phyloP scores from a whole-genome alignment of 805 yeast genomes.

The Pichia kluyveri region DNA sequence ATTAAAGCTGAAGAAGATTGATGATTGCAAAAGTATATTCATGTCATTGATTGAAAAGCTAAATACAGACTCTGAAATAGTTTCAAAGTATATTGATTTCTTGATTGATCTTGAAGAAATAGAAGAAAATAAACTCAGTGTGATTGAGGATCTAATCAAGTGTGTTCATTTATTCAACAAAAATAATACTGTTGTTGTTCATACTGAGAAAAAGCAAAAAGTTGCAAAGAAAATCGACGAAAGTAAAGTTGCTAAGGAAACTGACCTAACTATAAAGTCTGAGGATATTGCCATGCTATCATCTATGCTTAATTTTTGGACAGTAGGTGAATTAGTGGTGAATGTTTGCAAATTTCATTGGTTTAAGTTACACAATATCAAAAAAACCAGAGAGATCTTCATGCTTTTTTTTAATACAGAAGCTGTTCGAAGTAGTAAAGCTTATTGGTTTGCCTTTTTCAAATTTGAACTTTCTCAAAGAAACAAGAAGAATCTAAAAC shows the following conservation, averaged over 20 bases:
- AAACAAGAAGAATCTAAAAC: slow-evolving; percentile 36
- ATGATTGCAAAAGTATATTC: slow-evolving; percentile 15
- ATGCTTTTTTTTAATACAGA: slow-evolving; percentile 20
- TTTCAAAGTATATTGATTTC: slow-evolving; percentile 8
- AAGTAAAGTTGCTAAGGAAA: neutral
- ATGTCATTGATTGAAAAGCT: slow-evolving; percentile 9
- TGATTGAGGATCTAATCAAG: slow-evolving; percentile 9
- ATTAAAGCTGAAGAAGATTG: slow-evolving; percentile 12
- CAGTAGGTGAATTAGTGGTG: slow-evolving; percentile 20
- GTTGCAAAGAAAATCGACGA: neutral
- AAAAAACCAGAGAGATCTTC: slow-evolving; percentile 19
- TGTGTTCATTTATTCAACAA: slow-evolving; percentile 12
- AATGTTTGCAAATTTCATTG: slow-evolving; percentile 21
- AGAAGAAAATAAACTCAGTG: neutral
- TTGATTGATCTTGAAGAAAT: slow-evolving; percentile 7
- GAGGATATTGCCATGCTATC: slow-evolving; percentile 12
- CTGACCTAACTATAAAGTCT: neutral
- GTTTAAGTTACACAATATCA: slow-evolving; percentile 15
- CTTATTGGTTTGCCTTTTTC: slow-evolving; percentile 52
- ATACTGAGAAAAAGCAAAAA: slow-evolving; percentile 3
- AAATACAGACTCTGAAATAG: slow-evolving; percentile 6
- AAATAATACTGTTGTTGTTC: slow-evolving; percentile 2
- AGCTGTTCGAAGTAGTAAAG: slow-evolving; percentile 30
- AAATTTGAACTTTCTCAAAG: slow-evolving; percentile 40
- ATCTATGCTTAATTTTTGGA: slow-evolving; percentile 14